Evolutionary conservation across 2,329 filamentous ascomycete genomes (phyloP).

Genomic region (Ceratocystis huliohia): DNA sequence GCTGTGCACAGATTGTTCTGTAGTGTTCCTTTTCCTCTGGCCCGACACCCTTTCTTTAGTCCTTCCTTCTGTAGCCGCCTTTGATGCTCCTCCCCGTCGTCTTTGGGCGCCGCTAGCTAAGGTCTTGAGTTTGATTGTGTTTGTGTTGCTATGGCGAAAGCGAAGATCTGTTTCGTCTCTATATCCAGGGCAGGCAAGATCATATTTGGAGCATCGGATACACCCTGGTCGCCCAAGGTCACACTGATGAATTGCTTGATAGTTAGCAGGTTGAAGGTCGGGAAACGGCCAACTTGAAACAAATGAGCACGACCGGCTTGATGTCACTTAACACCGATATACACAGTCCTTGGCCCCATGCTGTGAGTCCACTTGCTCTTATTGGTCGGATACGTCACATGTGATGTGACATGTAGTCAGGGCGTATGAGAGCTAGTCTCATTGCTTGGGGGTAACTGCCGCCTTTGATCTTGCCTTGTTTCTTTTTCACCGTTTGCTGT

Average conservation of each 20-base stretch:
- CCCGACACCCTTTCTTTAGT: neutral
- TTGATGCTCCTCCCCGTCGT: neutral
- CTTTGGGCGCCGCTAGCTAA: neutral
- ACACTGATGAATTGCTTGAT: conserved; percentile 11
- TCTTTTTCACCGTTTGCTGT: neutral
- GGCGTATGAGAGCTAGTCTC: no score
- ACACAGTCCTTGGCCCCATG: neutral
- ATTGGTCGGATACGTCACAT: no score
- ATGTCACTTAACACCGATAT: neutral
- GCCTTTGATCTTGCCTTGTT: no score
- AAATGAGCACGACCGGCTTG: neutral
- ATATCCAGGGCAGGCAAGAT: conserved; percentile 17
- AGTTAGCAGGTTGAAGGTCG: neutral
- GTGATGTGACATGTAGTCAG: neutral
- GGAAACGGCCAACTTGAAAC: neutral
- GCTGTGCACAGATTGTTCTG: neutral
- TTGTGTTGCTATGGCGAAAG: conserved; percentile 21
- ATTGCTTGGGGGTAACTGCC: no score
- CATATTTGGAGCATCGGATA: conserved; percentile 18
- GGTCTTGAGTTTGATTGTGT: conserved; percentile 19
- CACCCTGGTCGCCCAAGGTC: conserved; percentile 20
- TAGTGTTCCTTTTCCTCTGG: neutral
- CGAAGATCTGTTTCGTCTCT: conserved; percentile 20
- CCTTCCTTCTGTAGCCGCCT: neutral
- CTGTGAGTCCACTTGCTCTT: no score